A percentile compares a stretch with the other conserved stretches of the same genome.
These are phyloP conservation scores for Scytalidium lignicola DNA, from an alignment of 2,329 filamentous ascomycete species.

Conservation along the genomic window DNA sequence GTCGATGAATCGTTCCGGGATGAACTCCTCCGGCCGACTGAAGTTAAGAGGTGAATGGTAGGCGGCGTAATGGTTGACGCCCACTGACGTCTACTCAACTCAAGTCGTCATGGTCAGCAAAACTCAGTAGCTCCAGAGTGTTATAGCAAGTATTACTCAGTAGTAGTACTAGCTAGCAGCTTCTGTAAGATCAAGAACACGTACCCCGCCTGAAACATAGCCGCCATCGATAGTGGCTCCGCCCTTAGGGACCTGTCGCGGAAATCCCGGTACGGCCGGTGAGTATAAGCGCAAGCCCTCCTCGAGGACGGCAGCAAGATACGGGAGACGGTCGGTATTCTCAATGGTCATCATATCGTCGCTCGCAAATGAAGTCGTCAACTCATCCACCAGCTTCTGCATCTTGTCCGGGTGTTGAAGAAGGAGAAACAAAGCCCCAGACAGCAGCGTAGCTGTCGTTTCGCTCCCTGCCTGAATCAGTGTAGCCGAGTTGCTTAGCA, in stretches of 20 bases:
- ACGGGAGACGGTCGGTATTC: conserved; percentile 22
- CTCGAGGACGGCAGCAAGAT: conserved; percentile 30
- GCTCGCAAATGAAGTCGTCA: conserved; percentile 24
- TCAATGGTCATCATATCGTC: conserved; percentile 28
- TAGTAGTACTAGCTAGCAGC: no score
- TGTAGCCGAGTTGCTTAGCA: not conserved
- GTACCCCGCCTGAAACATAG: conserved; percentile 3
- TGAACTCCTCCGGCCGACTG: not conserved
- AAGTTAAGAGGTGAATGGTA: conserved; percentile 1
- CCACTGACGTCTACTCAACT: not conserved
- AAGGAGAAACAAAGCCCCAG: conserved; percentile 12
- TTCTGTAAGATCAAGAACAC: no score
- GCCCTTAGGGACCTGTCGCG: not conserved
- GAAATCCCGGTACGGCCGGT: not conserved
- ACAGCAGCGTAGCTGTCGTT: conserved; percentile 26
- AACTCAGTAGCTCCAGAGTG: no score
- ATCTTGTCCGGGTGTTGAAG: conserved; percentile 3
- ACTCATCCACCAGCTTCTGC: conserved; percentile 24
- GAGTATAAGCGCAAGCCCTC: conserved; percentile 1
- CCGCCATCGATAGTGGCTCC: not conserved
- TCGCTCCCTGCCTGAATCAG: conserved; percentile 24
- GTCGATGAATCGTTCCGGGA: conserved; percentile 1
- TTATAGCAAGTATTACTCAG: no score
- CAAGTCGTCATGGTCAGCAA: no score
- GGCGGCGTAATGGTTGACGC: not conserved